These are phyloP conservation scores for Pythium dissimile DNA, from an alignment of 352 stramenopile species.

Conservation along the genomic window DNA sequence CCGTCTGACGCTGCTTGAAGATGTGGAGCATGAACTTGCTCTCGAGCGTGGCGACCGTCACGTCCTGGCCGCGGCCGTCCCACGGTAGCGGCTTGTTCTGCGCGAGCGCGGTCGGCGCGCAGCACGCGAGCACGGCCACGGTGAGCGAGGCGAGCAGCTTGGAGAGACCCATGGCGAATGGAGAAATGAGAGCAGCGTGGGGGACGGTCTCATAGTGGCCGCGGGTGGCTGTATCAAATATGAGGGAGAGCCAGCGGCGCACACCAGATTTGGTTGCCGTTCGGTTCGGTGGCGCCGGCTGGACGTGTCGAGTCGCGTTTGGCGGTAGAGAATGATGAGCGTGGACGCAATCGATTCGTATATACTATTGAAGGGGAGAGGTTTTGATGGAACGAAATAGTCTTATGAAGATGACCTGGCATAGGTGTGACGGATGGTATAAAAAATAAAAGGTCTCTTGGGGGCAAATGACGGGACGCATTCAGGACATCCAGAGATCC, in stretches of 20 bases:
- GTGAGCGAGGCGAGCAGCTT: constrained; percentile 14
- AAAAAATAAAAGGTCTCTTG: neutral
- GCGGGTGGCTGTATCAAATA: too few species aligned
- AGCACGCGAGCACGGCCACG: constrained; percentile 4
- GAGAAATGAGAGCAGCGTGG: neutral
- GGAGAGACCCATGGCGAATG: constrained; percentile 17
- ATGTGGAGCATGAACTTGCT: constrained; percentile 67
- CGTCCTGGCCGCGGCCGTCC: constrained; percentile 46
- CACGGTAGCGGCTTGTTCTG: constrained; percentile 41
- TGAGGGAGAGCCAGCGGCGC: neutral
- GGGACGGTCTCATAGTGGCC: too few species aligned
- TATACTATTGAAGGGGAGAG: too few species aligned
- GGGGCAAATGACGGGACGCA: neutral
- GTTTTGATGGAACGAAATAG: too few species aligned
- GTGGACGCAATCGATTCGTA: too few species aligned
- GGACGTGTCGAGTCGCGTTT: too few species aligned
- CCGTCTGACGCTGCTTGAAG: constrained; percentile 51
- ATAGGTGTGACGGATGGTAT: neutral
- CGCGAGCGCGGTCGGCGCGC: constrained; percentile 1
- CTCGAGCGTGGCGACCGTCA: constrained; percentile 49
- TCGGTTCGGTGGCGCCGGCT: too few species aligned
- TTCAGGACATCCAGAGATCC: neutral
- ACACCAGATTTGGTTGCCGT: too few species aligned
- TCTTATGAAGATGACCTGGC: too few species aligned
- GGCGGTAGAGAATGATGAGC: too few species aligned